Evolutionary conservation across 164 flowering plant species (phyloP), one percentile per base, ranked within the genome.

Genomic region (Kingdonia uniflora): DNA sequence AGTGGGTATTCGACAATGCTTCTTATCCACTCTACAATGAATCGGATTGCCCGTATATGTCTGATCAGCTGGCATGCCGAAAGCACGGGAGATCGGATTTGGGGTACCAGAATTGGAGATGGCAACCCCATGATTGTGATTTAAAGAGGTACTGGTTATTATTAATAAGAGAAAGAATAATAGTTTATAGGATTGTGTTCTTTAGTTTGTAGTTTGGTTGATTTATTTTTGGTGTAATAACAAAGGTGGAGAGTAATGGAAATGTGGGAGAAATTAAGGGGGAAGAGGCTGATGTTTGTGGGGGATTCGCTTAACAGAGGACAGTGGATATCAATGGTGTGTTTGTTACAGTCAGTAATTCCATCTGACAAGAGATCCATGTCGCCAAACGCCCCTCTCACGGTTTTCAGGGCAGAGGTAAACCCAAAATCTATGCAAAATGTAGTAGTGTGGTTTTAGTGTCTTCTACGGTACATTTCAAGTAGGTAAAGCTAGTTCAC

Each of bases 301-400:
- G 99, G 99, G 55, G 99, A 94, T 72, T 94, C 99, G 12, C 72
- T 94, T 23, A 81, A 89, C 47, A 72, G 97, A 74, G 97, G 97
- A 49, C 99, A 94, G 47, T 94, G 99, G 97, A 83, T 94, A 65
- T 94, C 99, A 19, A 77, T 94, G 90, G 74, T 94, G 54, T 94
- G 99, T 68, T 68, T 94, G 81, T 49, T 86, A 54, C 84, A 80
- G 47, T 84, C 97, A 1, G 89, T 72, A 10, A 75, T 87, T 60
- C 92, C 88, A 13, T 69, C 71, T 8, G 60, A 80, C 59, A 82
- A 74, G 69, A 78, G 70, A 65, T 82, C 84, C 42, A 89, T 89
- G 76, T 65, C 95, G 0, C 95, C 97, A 0, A 82, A 89, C 63
- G 84, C 95, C 11, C 76, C 59, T 54, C 87, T 89, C 52, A 89